Base-by-base conservation (phyloP, 306 rosid species). In the Myrica gale region DNA sequence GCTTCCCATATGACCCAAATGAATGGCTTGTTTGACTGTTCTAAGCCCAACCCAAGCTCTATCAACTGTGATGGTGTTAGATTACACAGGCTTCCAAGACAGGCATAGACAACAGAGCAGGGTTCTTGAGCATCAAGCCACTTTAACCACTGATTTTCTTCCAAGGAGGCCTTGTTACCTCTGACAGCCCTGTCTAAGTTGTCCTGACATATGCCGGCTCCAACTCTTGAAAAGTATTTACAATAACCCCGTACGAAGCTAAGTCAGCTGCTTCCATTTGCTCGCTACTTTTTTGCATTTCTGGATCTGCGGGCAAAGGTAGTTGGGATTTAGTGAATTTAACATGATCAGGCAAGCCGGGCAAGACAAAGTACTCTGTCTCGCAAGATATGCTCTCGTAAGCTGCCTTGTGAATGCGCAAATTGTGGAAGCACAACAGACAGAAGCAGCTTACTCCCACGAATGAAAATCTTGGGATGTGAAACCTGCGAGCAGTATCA, bases 391-490 rank as follows among this genome's bases (percentile, higher is more conserved):
- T 32, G 21, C 19, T 69, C 57, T 60, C 61, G 0, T 17, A 19
- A 47, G 68, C 41, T 3, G 9, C 47, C 13, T 70, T 69, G 47
- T 51, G 19, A 7, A 9, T 2, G 0, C 3, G 6, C 46, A 82
- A 0, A 1, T 72, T 88, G 10, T 43, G 46, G 3, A 26, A 13
- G 67, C 88, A 75, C 53, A 75, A 12, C 26, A 72, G 86, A 68
- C 71, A 82, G 79, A 89, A 92, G 45, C 95, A 85, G 56, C 87
- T 47, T 1, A 71, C 47, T 11, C 88, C 93, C 15, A 41, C 43
- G 83, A 89, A 92, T 16, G 91, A 83, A 17, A 92, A 73, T 85
- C 96, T 82, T 1, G 93, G 97, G 52, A 90, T 78, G 19, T 79
- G 32, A 62, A 84, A 80, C 61, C 74, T 84, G 11, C 17, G 67